phyloP scores from a whole-genome alignment of 768 basidiomycete genomes.

The Macrocybe gigantea region DNA sequence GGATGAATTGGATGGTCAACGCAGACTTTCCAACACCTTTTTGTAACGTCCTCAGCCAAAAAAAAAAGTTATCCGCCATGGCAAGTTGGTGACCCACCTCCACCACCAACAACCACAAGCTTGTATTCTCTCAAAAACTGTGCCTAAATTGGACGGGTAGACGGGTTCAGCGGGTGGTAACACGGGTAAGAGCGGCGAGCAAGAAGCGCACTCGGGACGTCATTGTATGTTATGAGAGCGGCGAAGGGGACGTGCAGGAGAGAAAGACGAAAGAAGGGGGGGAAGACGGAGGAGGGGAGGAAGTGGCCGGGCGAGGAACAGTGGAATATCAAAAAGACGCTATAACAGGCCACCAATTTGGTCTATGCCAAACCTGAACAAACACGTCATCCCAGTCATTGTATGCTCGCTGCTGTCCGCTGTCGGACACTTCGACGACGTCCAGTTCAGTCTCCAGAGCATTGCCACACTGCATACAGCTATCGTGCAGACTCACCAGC shows the following conservation, averaged over 20 bases:
- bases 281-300: not conserved
- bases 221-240: no score
- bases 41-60: not conserved
- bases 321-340: not conserved
- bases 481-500: no score
- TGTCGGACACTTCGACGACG: no score
- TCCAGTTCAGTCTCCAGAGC: no score
- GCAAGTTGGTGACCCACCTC: slow-evolving; percentile 52
- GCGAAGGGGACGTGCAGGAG: slow-evolving; percentile 2
- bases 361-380: slow-evolving; percentile 1
- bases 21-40: slow-evolving; percentile 72
- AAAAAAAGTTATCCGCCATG: not conserved
- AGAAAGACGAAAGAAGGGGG: slow-evolving; percentile 4
- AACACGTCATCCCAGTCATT: not conserved
- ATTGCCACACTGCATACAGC: no score
- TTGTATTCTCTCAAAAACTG: slow-evolving; percentile 96
- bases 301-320: slow-evolving; percentile 4
- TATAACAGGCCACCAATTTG: not conserved
- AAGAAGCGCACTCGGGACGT: no score
- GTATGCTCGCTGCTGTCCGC: not conserved
- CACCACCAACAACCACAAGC: slow-evolving; percentile 97
- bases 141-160: slow-evolving; percentile 37
- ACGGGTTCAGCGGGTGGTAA: no score
- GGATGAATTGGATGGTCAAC: slow-evolving; percentile 97
- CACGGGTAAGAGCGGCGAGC: no score